A percentile compares a stretch with the other conserved stretches of the same genome.
phyloP scores from a whole-genome alignment of 2,329 filamentous ascomycete genomes.

The Chaetomium strumarium region DNA sequence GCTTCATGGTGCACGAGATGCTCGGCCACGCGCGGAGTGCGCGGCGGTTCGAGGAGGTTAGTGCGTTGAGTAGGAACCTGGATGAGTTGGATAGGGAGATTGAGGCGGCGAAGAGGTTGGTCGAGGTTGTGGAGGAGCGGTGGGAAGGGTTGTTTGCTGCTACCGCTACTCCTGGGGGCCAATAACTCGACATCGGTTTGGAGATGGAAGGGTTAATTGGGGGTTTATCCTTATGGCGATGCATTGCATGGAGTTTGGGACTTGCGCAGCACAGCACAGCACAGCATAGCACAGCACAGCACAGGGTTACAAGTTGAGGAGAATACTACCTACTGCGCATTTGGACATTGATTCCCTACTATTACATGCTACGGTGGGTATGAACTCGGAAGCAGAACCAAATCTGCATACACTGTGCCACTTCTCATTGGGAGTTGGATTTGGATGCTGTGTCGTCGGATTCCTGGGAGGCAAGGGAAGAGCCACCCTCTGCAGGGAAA shows the following conservation, averaged over 20 bases:
- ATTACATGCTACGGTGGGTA: too few species aligned
- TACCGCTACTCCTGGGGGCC: constrained; percentile 4
- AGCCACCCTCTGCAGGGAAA: too few species aligned
- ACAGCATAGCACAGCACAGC: too few species aligned
- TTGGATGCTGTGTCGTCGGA: too few species aligned
- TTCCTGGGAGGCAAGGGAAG: too few species aligned
- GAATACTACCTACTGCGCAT: too few species aligned
- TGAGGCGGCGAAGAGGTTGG: constrained; percentile 55
- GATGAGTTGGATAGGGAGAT: constrained; percentile 81
- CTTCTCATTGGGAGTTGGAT: too few species aligned
- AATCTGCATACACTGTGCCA: too few species aligned
- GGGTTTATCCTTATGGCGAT: background rate
- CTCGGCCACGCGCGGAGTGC: constrained; percentile 68
- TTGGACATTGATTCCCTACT: background rate
- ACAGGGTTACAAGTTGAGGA: background rate
- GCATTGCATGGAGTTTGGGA: constrained; percentile 1
- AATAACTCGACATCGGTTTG: background rate
- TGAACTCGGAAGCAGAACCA: too few species aligned
- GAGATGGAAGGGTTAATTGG: background rate
- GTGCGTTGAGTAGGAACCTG: constrained; percentile 69
- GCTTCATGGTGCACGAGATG: constrained; percentile 84
- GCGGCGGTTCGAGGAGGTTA: constrained; percentile 79
- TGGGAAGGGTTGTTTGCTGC: constrained; percentile 49
- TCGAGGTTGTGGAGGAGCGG: constrained; percentile 58
- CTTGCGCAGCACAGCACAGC: too few species aligned